A percentile compares a stretch with the other conserved stretches of the same genome.
Conservation (phyloP, 2,329 filamentous ascomycete species). For the Boeremia exigua region DNA sequence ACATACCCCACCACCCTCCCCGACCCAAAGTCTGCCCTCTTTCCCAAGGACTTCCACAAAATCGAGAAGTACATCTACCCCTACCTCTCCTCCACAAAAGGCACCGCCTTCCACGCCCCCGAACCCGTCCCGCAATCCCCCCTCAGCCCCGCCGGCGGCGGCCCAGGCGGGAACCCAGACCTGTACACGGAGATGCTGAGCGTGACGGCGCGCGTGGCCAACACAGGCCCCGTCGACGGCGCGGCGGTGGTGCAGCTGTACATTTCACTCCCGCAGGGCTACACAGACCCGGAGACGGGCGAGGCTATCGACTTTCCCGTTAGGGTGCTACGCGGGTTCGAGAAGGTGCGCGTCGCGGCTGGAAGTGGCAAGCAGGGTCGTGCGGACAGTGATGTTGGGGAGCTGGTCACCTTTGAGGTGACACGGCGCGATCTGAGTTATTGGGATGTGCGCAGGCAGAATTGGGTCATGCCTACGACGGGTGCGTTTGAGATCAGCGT, state of each 20-base stretch:
- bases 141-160: slow-evolving; percentile 70
- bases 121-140: slow-evolving; percentile 62
- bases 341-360: slow-evolving; percentile 49
- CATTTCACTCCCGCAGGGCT: slow-evolving; percentile 54
- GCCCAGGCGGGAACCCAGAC: slow-evolving; percentile 70
- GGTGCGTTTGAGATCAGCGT: slow-evolving; percentile 40
- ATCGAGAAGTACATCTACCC: slow-evolving; percentile 77
- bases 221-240: slow-evolving; percentile 64
- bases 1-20: slow-evolving; percentile 63
- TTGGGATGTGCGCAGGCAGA: slow-evolving; percentile 49
- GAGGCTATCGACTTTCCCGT: slow-evolving; percentile 64
- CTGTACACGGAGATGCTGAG: slow-evolving; percentile 64
- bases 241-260: slow-evolving; percentile 65
- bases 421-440: slow-evolving; percentile 52
- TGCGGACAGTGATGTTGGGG: slow-evolving; percentile 23
- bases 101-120: slow-evolving; percentile 57
- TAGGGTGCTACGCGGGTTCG: slow-evolving; percentile 51
- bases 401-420: slow-evolving; percentile 46
- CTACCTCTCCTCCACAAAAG: slow-evolving; percentile 63
- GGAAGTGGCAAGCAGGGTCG: slow-evolving; percentile 27
- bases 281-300: slow-evolving; percentile 50
- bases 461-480: slow-evolving; percentile 48
- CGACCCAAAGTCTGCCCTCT: slow-evolving; percentile 62
- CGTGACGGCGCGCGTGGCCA: slow-evolving; percentile 63
- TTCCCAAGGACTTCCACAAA: slow-evolving; percentile 65